phyloP scores from a whole-genome alignment of 2,329 filamentous ascomycete species.

The Colletotrichum gloeosporioides region DNA sequence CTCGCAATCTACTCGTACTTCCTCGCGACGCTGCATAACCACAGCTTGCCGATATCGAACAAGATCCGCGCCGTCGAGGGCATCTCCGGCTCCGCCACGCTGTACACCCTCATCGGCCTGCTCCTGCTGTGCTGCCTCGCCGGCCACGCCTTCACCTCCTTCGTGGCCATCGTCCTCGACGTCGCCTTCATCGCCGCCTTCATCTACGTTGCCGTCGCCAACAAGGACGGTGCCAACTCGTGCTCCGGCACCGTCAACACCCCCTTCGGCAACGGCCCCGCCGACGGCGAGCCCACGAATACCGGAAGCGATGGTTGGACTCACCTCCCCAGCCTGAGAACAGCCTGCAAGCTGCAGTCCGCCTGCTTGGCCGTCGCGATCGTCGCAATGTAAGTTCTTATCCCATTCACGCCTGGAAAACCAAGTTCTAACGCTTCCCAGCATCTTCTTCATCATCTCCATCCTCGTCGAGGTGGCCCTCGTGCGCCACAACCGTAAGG shows the following conservation, averaged over 20 bases:
- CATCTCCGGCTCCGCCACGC: constrained; percentile 73
- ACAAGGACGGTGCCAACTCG: constrained; percentile 68
- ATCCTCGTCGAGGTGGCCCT: constrained; percentile 72
- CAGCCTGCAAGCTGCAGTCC: constrained; percentile 77
- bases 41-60: constrained; percentile 65
- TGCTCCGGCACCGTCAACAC: constrained; percentile 69
- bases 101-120: constrained; percentile 78
- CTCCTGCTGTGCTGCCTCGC: constrained; percentile 81
- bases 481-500: constrained; percentile 73
- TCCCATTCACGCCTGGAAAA: neutral
- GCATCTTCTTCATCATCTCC: constrained; percentile 77
- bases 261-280: constrained; percentile 70
- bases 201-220: constrained; percentile 81
- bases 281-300: constrained; percentile 51
- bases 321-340: constrained; percentile 49
- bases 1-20: constrained; percentile 87
- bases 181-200: constrained; percentile 77
- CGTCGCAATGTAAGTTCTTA: constrained; percentile 68
- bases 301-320: constrained; percentile 56
- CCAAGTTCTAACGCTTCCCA: constrained; percentile 31
- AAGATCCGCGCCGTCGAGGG: constrained; percentile 78
- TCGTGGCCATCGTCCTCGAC: constrained; percentile 78
- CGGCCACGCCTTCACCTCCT: constrained; percentile 74
- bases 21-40: constrained; percentile 73
- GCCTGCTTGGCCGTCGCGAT: constrained; percentile 81